phyloP scores from a whole-genome alignment of 108 stramenopile species.

The Discostella stelligeroides region DNA sequence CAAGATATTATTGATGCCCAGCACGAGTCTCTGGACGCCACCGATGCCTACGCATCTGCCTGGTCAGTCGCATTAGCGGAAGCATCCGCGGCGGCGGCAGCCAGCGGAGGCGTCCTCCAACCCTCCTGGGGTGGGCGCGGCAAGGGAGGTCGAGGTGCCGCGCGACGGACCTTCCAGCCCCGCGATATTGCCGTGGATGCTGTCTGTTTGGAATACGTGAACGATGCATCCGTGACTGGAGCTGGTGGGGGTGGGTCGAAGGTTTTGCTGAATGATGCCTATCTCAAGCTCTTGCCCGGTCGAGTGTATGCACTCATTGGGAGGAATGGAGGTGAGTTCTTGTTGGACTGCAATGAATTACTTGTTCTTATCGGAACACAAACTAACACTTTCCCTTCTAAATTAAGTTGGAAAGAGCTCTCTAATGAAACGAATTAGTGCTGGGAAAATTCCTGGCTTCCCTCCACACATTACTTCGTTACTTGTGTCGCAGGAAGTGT shows the following conservation, averaged over 20 bases:
- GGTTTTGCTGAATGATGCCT: conserved; percentile 63
- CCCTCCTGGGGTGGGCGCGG: conserved; percentile 76
- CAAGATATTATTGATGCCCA: conserved; percentile 40
- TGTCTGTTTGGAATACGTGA: conserved; percentile 67
- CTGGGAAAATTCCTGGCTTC: conserved; percentile 80
- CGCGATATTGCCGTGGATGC: conserved; percentile 68
- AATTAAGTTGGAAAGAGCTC: conserved; percentile 76
- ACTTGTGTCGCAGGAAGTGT: conserved; percentile 72
- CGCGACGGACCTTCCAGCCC: conserved; percentile 72
- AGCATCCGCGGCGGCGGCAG: neutral
- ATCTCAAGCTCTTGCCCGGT: conserved; percentile 66
- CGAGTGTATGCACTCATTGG: conserved; percentile 73
- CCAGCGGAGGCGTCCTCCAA: neutral
- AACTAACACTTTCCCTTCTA: too few relatives aligned
- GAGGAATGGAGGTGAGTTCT: too few relatives aligned
- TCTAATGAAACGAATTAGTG: conserved; percentile 65
- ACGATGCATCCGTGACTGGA: conserved; percentile 42
- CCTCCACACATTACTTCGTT: conserved; percentile 62
- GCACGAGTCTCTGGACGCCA: conserved; percentile 64
- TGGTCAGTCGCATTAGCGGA: conserved; percentile 62
- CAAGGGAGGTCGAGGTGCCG: conserved; percentile 70
- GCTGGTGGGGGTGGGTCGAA: conserved; percentile 41
- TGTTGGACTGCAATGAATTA: too few relatives aligned
- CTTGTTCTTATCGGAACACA: too few relatives aligned
- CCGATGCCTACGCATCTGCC: conserved; percentile 67